phyloP scores from a whole-genome alignment of 2,329 filamentous ascomycete genomes.

The Rhynchosporium agropyri region DNA sequence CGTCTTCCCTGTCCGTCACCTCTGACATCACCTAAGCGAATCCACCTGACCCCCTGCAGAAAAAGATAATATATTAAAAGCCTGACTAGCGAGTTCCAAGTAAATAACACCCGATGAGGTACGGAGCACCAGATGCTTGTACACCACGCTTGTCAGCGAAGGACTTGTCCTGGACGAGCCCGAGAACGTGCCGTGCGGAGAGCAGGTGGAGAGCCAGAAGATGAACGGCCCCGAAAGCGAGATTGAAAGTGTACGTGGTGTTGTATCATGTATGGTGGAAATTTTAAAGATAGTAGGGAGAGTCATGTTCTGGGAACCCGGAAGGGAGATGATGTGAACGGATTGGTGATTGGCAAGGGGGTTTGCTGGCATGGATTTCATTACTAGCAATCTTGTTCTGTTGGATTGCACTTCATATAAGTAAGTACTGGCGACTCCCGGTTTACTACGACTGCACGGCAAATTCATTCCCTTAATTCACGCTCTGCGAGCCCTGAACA shows the following conservation, averaged over 20 bases:
- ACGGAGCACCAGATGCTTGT: conserved; percentile 5
- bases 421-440: too few species aligned
- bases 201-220: background rate
- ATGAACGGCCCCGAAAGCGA: background rate
- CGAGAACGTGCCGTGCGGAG: conserved; percentile 7
- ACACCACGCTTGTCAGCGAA: background rate
- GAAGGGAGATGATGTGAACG: background rate
- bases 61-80: too few species aligned
- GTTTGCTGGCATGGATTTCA: background rate
- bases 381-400: background rate
- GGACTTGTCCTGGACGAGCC: background rate
- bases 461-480: background rate
- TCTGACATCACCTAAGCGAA: too few species aligned
- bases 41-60: too few species aligned
- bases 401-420: background rate
- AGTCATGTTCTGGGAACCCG: background rate
- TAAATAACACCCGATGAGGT: background rate
- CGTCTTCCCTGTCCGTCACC: too few species aligned
- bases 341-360: background rate
- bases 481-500: too few species aligned
- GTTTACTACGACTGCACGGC: background rate
- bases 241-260: background rate
- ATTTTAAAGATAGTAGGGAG: background rate
- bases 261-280: conserved; percentile 14
- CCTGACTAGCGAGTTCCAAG: conserved; percentile 10